Base-by-base conservation (phyloP, 176 grass and related monocot species). In the Avena sativa region DNA sequence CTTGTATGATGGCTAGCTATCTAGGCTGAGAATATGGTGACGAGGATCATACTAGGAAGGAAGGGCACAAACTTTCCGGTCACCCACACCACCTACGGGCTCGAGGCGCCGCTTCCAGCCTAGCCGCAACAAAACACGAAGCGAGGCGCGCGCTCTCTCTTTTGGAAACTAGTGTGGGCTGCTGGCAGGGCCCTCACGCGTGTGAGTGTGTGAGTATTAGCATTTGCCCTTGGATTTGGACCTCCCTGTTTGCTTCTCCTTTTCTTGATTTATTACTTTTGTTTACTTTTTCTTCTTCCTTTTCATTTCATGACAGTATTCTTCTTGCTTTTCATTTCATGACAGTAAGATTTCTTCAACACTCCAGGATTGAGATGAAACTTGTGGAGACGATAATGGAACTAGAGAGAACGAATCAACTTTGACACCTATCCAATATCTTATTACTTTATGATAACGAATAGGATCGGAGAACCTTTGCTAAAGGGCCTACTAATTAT, bases 31-130 rank as follows among this genome's bases (percentile, higher is more conserved):
- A 71, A 71, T 71, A 71, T 44, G 36, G 68, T 71, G 68, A 44
- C 68, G 68, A 44, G 68, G 68, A 71, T 10, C 9, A 1, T 12
- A 15, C 0, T 0, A 43, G 19, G 36, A 43, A 4, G 2, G 15
- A 38, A 83, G 49, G 16, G 71, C 79, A 57, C 71, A 67, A 32
- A 48, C 80, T 32, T 76, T 40, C 0, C 2, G 38, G 36, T 83
- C 71, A 68, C 20, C 34, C n/a, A n/a, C 60, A 40, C 36, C 70
- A 15, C 17, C 80, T 14, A 82, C 89, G 23, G n/a, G 80, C 65
- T 91, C 89, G 81, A 91, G 85, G 85, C 89, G 89, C 89, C 89
- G 89, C 89, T 91, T 91, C 89, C 80, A 47, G 74, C 20, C 55
- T 47, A 74, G 71, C 12, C 60, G 38, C 88, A 69, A 58, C 48